phyloP scores from a whole-genome alignment of 148 eudicot species.

The Persicaria tinctoria region DNA sequence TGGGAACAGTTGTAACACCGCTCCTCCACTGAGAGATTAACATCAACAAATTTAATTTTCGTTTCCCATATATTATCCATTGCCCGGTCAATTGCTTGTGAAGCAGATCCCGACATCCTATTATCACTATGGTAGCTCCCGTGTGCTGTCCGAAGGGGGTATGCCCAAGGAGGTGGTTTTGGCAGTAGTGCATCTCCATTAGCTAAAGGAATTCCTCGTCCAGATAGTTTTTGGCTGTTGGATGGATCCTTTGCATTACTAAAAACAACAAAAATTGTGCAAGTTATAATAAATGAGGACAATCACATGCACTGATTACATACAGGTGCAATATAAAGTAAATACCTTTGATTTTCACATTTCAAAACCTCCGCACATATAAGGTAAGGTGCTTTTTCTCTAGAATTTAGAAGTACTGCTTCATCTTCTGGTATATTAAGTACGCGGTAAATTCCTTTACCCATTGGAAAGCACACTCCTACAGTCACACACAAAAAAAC shows the following conservation, averaged over 20 bases:
- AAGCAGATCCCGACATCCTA: slow-evolving; percentile 87
- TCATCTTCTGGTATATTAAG: slow-evolving; percentile 96
- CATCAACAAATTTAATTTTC: slow-evolving; percentile 76
- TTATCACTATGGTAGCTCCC: slow-evolving; percentile 61
- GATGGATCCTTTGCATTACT: slow-evolving; percentile 61
- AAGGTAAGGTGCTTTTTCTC: slow-evolving; percentile 95
- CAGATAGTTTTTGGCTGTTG: slow-evolving; percentile 62
- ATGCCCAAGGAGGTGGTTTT: slow-evolving; percentile 98
- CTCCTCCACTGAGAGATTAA: slow-evolving; percentile 66
- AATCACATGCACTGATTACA: background rate
- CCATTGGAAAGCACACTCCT: slow-evolving; percentile 97
- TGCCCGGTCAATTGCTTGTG: slow-evolving; percentile 93
- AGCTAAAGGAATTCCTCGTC: slow-evolving; percentile 92
- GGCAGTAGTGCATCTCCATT: slow-evolving; percentile 91
- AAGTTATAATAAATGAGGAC: background rate
- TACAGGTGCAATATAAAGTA: background rate
- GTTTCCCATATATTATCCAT: slow-evolving; percentile 86
- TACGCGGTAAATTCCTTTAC: slow-evolving; percentile 85
- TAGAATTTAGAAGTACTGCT: slow-evolving; percentile 85
- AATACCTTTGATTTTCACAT: slow-evolving; percentile 77
- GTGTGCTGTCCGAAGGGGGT: slow-evolving; percentile 69
- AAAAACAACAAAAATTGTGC: background rate
- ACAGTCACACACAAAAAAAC: slow-evolving; percentile 10
- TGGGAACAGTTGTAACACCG: slow-evolving; percentile 31
- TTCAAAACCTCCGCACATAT: slow-evolving; percentile 89